Evolutionary conservation across 371 early-diverging fungal species (phyloP).

Genomic region (Rhizopus delemar): DNA sequence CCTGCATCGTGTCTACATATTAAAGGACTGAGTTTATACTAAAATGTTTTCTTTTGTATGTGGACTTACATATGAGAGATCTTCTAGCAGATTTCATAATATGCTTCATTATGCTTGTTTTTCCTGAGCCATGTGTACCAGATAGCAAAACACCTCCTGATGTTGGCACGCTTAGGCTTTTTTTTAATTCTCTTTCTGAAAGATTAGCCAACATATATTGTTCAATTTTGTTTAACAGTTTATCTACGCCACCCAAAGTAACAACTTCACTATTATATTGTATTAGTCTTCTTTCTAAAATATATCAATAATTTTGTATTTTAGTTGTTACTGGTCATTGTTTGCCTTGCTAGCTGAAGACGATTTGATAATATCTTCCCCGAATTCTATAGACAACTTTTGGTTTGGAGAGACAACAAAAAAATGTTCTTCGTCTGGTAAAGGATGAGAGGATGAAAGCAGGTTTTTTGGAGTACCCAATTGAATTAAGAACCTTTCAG

Average conservation of each 20-base stretch:
- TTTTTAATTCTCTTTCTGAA: conserved; percentile 50
- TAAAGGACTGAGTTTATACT: not conserved
- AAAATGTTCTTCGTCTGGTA: conserved; percentile 35
- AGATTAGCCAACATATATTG: conserved; percentile 58
- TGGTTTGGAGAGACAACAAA: conserved; percentile 33
- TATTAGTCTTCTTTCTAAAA: not conserved
- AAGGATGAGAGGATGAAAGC: conserved; percentile 21
- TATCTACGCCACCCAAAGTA: conserved; percentile 54
- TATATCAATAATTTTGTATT: not conserved
- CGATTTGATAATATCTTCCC: conserved; percentile 40
- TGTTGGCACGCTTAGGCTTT: conserved; percentile 54
- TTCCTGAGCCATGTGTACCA: conserved; percentile 88
- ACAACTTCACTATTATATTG: conserved; percentile 1
- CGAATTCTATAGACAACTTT: conserved; percentile 49
- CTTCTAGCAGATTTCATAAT: conserved; percentile 44
- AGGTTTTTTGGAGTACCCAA: conserved; percentile 42
- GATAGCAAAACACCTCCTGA: conserved; percentile 78
- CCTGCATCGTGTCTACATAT: conserved; percentile 47
- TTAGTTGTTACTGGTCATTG: conserved; percentile 1
- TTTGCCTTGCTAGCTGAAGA: conserved; percentile 9
- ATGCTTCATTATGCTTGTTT: conserved; percentile 68
- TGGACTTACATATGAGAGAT: conserved; percentile 56
- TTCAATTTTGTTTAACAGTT: conserved; percentile 43
- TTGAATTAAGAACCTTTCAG: conserved; percentile 26
- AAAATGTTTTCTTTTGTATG: conserved; percentile 2